These are phyloP conservation scores for Paramecium caudatum DNA, from an alignment of 73 alveolate species.

Conservation along the genomic window DNA sequence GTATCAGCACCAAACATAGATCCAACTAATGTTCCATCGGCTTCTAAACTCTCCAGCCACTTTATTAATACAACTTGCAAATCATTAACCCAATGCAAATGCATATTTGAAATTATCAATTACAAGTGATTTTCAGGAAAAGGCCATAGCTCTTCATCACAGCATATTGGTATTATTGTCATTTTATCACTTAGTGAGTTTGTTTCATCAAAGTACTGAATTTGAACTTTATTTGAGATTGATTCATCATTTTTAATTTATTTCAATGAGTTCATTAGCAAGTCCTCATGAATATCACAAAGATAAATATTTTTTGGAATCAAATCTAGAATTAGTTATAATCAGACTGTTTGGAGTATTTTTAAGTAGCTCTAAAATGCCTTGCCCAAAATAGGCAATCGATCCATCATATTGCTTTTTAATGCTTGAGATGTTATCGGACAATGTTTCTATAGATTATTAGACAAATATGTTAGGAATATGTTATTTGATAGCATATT, in stretches of 20 bases:
- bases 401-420: neutral
- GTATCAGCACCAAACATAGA: slow-evolving; percentile 79
- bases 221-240: neutral
- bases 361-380: neutral
- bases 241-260: neutral
- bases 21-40: slow-evolving; percentile 79
- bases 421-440: neutral
- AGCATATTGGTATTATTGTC: slow-evolving; percentile 34
- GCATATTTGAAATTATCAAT: slow-evolving; percentile 75
- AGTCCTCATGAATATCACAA: neutral
- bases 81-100: slow-evolving; percentile 78
- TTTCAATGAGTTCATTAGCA: neutral
- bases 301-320: neutral
- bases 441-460: neutral
- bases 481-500: neutral
- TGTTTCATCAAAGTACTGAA: neutral
- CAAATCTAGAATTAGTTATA: neutral
- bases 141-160: slow-evolving; percentile 75
- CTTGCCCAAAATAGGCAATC: slow-evolving; percentile 12
- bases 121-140: slow-evolving; percentile 68
- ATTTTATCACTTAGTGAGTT: neutral
- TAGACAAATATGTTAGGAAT: neutral
- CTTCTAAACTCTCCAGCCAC: slow-evolving; percentile 67
- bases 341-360: slow-evolving; percentile 11
- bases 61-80: slow-evolving; percentile 67